These are phyloP conservation scores for Haematococcus sp. DNA, from an alignment of 139 green algal species.

Conservation along the genomic window DNA sequence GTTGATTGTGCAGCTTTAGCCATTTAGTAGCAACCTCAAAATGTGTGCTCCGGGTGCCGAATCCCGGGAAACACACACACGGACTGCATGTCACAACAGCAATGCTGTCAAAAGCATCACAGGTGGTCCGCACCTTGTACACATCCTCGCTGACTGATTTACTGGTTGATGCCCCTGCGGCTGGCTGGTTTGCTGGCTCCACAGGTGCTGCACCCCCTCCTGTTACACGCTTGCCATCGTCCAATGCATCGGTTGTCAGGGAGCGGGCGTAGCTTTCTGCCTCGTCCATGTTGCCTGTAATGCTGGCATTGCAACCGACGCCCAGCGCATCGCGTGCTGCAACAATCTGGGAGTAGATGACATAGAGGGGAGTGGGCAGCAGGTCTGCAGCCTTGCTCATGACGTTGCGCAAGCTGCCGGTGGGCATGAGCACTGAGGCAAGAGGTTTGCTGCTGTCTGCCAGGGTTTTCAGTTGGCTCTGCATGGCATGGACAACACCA, in stretches of 20 bases:
- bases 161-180: constrained; percentile 5
- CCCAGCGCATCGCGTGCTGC: constrained; percentile 40
- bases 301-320: constrained; percentile 39
- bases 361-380: constrained; percentile 58
- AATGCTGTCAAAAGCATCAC: too few species aligned
- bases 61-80: too few species aligned
- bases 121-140: constrained; percentile 29
- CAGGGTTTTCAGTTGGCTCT: background rate
- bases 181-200: too few species aligned
- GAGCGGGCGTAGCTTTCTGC: constrained; percentile 26
- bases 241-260: too few species aligned
- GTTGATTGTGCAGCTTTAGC: too few species aligned
- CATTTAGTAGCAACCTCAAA: too few species aligned
- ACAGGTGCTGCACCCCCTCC: too few species aligned
- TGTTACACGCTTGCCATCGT: too few species aligned
- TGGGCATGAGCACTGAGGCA: constrained; percentile 23
- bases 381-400: constrained; percentile 30
- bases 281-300: constrained; percentile 35
- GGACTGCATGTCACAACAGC: too few species aligned
- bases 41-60: too few species aligned
- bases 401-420: background rate
- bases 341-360: constrained; percentile 64
- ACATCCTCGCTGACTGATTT: constrained; percentile 1
- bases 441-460: background rate
- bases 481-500: background rate